Conservation (phyloP, 352 stramenopile species). For the Phytophthora citrophthora region DNA sequence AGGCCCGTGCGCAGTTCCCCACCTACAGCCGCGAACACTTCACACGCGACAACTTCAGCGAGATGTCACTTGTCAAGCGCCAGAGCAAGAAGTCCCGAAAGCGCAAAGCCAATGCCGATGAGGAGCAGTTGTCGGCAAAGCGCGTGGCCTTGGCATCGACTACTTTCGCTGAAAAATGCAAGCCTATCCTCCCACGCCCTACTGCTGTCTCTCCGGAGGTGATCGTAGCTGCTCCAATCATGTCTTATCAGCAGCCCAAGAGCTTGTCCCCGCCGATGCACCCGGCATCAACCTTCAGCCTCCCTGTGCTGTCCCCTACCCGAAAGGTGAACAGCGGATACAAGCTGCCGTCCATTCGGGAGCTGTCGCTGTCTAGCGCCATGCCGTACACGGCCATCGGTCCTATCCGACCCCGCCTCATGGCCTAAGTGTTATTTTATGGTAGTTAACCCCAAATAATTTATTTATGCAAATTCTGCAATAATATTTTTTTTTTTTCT, state of each 20-base stretch:
- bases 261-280: constrained; percentile 30
- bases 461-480: constrained; percentile 33
- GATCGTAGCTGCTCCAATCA: constrained; percentile 8
- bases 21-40: constrained; percentile 88
- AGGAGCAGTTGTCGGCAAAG: constrained; percentile 49
- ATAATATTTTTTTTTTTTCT: too few relatives aligned
- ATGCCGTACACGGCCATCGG: constrained; percentile 29
- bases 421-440: constrained; percentile 46
- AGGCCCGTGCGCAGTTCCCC: constrained; percentile 70
- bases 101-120: constrained; percentile 43
- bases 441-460: constrained; percentile 17
- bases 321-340: constrained; percentile 46
- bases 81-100: constrained; percentile 89
- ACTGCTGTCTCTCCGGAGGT: background rate
- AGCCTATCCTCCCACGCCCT: constrained; percentile 66
- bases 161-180: constrained; percentile 61
- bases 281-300: constrained; percentile 26
- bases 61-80: constrained; percentile 86
- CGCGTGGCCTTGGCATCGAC: constrained; percentile 32
- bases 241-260: constrained; percentile 19
- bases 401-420: constrained; percentile 46
- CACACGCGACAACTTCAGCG: constrained; percentile 84
- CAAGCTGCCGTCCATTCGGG: constrained; percentile 66
- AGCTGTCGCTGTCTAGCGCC: constrained; percentile 46
- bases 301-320: constrained; percentile 50